These are phyloP conservation scores for Solanum hybrid DNA, from an alignment of 305 asterid species.

Conservation along the genomic window DNA sequence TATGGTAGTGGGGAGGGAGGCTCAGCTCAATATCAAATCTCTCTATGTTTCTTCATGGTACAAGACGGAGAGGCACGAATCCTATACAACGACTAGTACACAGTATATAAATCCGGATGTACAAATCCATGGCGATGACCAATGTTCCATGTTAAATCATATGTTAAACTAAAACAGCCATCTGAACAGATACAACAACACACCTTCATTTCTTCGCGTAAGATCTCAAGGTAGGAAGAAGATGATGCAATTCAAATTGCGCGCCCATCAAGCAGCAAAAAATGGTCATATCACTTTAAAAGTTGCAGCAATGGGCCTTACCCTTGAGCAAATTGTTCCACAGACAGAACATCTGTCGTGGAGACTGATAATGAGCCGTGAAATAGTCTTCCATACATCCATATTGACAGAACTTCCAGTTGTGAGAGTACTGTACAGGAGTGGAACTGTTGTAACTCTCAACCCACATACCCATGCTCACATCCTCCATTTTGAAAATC, in stretches of 20 bases:
- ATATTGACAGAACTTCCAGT: conserved; percentile 86
- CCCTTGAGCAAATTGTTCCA: conserved; percentile 83
- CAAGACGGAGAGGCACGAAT: background rate
- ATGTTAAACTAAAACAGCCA: background rate
- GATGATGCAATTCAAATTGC: background rate
- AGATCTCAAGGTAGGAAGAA: background rate
- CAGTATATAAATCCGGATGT: background rate
- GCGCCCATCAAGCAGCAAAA: background rate
- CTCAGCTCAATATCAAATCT: background rate
- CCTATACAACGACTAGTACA: background rate
- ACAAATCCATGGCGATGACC: background rate
- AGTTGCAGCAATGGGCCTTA: conserved; percentile 73
- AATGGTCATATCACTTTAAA: conserved; percentile 10
- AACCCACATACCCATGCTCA: conserved; percentile 99
- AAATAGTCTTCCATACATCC: conserved; percentile 82
- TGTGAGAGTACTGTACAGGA: conserved; percentile 61
- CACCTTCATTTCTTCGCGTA: background rate
- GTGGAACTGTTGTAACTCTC: conserved; percentile 67
- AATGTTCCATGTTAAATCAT: background rate
- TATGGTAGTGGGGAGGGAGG: background rate
- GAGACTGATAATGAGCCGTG: conserved; percentile 98
- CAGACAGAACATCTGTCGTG: conserved; percentile 82
- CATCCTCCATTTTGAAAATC: conserved; percentile 98
- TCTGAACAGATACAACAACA: background rate
- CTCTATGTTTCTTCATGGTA: background rate